phyloP scores from a whole-genome alignment of 345 rosid species.

The Citrus hindsii region DNA sequence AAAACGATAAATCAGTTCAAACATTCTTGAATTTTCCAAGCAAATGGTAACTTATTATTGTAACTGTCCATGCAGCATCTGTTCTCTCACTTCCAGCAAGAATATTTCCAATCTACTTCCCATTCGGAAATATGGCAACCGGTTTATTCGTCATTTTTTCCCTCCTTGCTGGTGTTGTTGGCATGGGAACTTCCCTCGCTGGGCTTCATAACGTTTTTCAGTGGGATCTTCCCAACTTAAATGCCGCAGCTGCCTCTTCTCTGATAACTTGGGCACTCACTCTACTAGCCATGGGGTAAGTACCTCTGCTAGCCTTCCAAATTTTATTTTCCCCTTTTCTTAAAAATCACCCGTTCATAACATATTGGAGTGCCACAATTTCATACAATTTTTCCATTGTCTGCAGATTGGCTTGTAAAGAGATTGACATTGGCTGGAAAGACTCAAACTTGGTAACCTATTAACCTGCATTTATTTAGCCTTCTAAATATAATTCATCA shows the following conservation, averaged over 20 bases:
- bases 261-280: slow-evolving; percentile 62
- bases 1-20: not conserved
- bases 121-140: slow-evolving; percentile 86
- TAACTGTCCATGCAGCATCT: slow-evolving; percentile 49
- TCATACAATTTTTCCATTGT: not conserved
- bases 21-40: not conserved
- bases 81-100: slow-evolving; percentile 60
- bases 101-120: slow-evolving; percentile 79
- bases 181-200: slow-evolving; percentile 62
- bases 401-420: slow-evolving; percentile 82
- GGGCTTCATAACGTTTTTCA: slow-evolving; percentile 46
- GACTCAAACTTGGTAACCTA: slow-evolving; percentile 63
- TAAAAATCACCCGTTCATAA: not conserved
- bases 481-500: not conserved
- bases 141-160: slow-evolving; percentile 67
- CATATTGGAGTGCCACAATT: not conserved
- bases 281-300: slow-evolving; percentile 81
- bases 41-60: not conserved
- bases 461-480: slow-evolving; percentile 23
- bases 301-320: not conserved
- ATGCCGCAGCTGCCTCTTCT: slow-evolving; percentile 71
- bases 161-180: slow-evolving; percentile 75
- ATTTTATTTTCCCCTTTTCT: not conserved
- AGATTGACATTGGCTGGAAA: slow-evolving; percentile 74
- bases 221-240: slow-evolving; percentile 47